Evolutionary conservation across 495 filamentous ascomycete species (phyloP).

Genomic region (Hypoxylon rickii): DNA sequence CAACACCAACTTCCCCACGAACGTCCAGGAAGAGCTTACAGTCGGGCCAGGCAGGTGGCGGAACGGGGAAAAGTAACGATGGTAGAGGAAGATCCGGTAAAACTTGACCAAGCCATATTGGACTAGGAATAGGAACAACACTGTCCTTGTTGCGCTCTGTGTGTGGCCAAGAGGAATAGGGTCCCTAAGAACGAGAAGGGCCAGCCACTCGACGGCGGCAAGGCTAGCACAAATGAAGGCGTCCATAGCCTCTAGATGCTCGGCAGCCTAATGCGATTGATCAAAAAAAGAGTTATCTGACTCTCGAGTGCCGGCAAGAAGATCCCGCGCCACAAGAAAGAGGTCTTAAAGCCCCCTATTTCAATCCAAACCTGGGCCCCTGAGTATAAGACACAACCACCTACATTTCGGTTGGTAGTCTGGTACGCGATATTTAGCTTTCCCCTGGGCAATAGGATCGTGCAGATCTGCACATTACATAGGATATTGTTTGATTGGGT

Average conservation of each 20-base stretch:
- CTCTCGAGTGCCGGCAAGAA: neutral
- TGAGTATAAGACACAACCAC: neutral
- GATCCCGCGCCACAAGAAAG: neutral
- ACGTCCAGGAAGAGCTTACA: neutral
- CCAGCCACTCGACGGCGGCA: neutral
- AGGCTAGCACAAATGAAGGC: neutral
- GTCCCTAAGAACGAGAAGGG: neutral
- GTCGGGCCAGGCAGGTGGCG: conserved; percentile 29
- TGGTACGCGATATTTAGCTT: no score
- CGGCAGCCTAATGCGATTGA: neutral
- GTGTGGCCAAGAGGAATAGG: neutral
- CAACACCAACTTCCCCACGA: neutral
- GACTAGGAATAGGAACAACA: conserved; percentile 2
- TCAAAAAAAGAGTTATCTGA: neutral
- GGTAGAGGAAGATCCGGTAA: conserved; percentile 32
- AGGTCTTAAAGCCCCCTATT: conserved; percentile 4
- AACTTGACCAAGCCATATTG: conserved; percentile 24
- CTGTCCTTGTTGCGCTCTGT: neutral
- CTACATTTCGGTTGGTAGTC: neutral
- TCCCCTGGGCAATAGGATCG: neutral
- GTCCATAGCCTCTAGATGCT: neutral
- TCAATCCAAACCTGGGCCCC: neutral
- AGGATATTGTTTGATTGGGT: neutral
- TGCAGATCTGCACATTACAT: neutral
- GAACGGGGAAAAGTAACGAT: conserved; percentile 28